phyloP scores from a whole-genome alignment of 2,329 filamentous ascomycete genomes.

The Aureobasidium vineae region DNA sequence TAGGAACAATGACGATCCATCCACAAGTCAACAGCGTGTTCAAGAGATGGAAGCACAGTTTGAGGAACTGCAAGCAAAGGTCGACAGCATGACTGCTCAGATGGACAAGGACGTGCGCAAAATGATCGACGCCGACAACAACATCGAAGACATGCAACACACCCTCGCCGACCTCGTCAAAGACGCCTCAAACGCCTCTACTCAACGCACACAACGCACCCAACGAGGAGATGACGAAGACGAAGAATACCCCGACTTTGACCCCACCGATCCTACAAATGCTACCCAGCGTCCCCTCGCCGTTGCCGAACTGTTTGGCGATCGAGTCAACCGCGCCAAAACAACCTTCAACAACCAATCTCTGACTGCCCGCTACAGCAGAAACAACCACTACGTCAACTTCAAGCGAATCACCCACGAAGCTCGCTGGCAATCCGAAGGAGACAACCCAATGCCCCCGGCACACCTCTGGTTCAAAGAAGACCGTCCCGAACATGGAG shows the following conservation, averaged over 20 bases:
- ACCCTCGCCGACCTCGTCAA: conserved; percentile 46
- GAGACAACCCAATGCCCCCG: conserved; percentile 53
- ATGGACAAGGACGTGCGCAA: conserved; percentile 59
- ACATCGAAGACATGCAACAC: conserved; percentile 46
- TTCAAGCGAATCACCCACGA: conserved; percentile 64
- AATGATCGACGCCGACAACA: conserved; percentile 57
- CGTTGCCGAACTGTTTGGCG: conserved; percentile 41
- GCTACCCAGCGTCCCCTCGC: conserved; percentile 38
- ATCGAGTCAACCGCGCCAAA: conserved; percentile 43
- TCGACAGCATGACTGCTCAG: conserved; percentile 52
- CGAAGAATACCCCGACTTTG: conserved; percentile 42
- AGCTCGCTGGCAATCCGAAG: conserved; percentile 52
- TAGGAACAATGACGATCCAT: conserved; percentile 37
- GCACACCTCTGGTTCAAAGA: conserved; percentile 63
- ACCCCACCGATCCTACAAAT: conserved; percentile 42
- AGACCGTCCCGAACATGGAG: conserved; percentile 45
- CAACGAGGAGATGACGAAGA: conserved; percentile 39
- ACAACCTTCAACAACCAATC: conserved; percentile 45
- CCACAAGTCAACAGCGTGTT: conserved; percentile 35
- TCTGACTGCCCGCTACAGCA: conserved; percentile 52
- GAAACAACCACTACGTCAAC: conserved; percentile 59
- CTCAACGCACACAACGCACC: conserved; percentile 41
- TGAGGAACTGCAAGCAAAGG: conserved; percentile 44
- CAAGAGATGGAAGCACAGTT: conserved; percentile 44
- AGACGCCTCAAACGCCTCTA: conserved; percentile 39